Evolutionary conservation across 192 early-diverging fungal species (phyloP), one percentile per base, ranked within the genome.

Genomic region (Gamsiella multidivaricata): DNA sequence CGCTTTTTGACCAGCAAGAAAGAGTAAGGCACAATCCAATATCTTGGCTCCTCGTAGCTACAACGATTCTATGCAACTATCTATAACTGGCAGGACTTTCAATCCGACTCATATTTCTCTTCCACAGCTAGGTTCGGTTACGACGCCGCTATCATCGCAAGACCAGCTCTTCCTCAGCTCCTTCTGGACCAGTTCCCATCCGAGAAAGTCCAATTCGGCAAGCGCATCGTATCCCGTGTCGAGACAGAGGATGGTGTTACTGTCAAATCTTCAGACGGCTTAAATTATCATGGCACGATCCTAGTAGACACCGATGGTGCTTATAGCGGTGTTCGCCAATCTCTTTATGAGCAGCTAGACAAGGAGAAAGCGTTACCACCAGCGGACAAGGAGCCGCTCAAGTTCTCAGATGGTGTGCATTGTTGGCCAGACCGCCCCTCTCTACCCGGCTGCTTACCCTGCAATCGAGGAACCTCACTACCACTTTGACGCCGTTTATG

Each of bases 221-320:
- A 58, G 25, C 37, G 37, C 18, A 26, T 43, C 4, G 20, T 58
- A 2, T 22, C 55, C 6, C 37, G 25, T 36, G 32, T 32, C 7
- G 32, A 65, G 11, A 20, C 26, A 3, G 37, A 31, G 7, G 31
- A 55, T 2, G 53, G 47, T 0, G 63, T 54, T 2, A 7, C 3
- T 18, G 46, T 55, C 1, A 12, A 8, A 7, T 29, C 31, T 43
- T 29, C 39, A 1, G 37, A 61, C 29, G 26, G 26, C 41, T 37
- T 23, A 32, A 10, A 11, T 7, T 45, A 54, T 37, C 25, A 45
- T n/a, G 37, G 23, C n/a, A 39, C 45, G 12, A 47, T 61, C 17
- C 41, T 61, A 8, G 59, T 61, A 29, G 59, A 10, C n/a, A n/a
- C n/a, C n/a, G n/a, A n/a, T n/a, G n/a, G n/a, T n/a, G 36, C 62